phyloP scores from a whole-genome alignment of 1,284 basidiomycete species.

The Trichosporon sp. region DNA sequence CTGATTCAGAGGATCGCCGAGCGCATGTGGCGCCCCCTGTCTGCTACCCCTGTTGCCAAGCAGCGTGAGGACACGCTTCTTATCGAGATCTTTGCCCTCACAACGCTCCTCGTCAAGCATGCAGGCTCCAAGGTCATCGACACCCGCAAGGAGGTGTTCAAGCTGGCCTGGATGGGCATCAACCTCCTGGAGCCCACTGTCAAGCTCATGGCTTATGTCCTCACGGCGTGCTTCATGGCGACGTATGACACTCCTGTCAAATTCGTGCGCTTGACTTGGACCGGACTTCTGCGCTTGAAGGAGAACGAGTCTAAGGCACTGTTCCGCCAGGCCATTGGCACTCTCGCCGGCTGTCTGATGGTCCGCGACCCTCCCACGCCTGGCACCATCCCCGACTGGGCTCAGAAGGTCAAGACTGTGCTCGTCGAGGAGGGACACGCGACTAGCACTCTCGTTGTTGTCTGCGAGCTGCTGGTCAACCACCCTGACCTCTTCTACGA shows the following conservation, averaged over 20 bases:
- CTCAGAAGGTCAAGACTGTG: slow-evolving; percentile 80
- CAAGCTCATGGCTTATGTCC: slow-evolving; percentile 90
- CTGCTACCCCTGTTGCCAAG: slow-evolving; percentile 38
- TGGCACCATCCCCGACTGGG: slow-evolving; percentile 76
- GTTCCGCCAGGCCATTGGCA: slow-evolving; percentile 85
- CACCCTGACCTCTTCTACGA: slow-evolving; percentile 92
- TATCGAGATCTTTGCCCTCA: slow-evolving; percentile 89
- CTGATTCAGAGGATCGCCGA: slow-evolving; percentile 46
- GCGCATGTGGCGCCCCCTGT: slow-evolving; percentile 52
- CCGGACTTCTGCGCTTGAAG: slow-evolving; percentile 80
- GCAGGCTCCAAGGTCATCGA: slow-evolving; percentile 77
- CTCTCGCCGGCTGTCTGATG: slow-evolving; percentile 82
- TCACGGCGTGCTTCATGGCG: slow-evolving; percentile 92
- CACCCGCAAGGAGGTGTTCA: slow-evolving; percentile 90
- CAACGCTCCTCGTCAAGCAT: slow-evolving; percentile 84
- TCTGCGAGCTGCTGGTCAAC: slow-evolving; percentile 90
- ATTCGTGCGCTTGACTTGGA: slow-evolving; percentile 93
- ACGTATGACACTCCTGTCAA: slow-evolving; percentile 89
- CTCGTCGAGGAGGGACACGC: slow-evolving; percentile 86
- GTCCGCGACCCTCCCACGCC: slow-evolving; percentile 62
- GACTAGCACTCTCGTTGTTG: slow-evolving; percentile 79
- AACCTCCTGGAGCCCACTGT: slow-evolving; percentile 69
- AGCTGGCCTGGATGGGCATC: slow-evolving; percentile 90
- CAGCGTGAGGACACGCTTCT: slow-evolving; percentile 63
- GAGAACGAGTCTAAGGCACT: slow-evolving; percentile 74